Base-by-base conservation (phyloP, 129 eudicot species). In the Smallanthus sonchifolius region DNA sequence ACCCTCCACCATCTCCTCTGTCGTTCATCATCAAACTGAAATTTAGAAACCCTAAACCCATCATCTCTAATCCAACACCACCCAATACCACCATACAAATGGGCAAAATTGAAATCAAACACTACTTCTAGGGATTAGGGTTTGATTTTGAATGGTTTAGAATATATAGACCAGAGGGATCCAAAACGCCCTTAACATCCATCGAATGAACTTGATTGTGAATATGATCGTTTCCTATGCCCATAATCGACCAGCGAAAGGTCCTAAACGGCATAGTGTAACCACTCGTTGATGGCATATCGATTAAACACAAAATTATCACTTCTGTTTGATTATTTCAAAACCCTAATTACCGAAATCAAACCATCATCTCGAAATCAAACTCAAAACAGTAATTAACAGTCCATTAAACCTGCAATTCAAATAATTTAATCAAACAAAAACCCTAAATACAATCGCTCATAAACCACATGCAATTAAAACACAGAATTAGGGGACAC, bases 191-290 rank as follows among this genome's bases (percentile, higher is more conserved):
- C n/a, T n/a, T n/a, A 30, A 76, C 90, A 74, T 86, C 92, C 72
- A 82, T 72, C 8, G 89, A 80, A 77, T 91, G 87, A 42, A 86
- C 67, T 52, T 86, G 96, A 43, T 79, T 72, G 4, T 37, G 47
- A 64, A 1, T 37, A 30, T 72, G 96, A 72, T 86, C 92, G 10
- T 57, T 72, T 40, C 88, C 74, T 20, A 84, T 54, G 10, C 85
- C 80, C 83, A 86, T 59, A 52, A 88, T 76, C 17, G 97, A 73
- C 14, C 97, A 76, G 6, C 97, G 87, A 79, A 91, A 84, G 51
- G 91, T 77, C 36, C 86, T 87, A 36, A 89, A 86, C 0, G 91
- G 91, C 90, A 80, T 82, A 1, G 73, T 45, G 80, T 85, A 83
- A 54, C 91, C 91, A 77, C 79, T 77, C 2, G 86, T 77, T 5